phyloP scores from a whole-genome alignment of 1,284 basidiomycete genomes.

The Athelia sp. region DNA sequence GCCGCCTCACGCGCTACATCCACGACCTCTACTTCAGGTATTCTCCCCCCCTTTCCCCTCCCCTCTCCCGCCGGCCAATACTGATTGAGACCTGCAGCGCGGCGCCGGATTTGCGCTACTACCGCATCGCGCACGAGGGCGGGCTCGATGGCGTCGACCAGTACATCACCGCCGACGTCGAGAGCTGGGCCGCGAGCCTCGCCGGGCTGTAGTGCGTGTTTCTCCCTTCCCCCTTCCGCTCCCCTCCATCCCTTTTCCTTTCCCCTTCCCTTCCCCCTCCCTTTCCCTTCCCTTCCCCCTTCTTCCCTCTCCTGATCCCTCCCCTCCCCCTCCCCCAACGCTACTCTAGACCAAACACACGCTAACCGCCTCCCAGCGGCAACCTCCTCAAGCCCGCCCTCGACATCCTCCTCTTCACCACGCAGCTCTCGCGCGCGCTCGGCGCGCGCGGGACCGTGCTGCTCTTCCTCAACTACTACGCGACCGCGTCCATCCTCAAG shows the following conservation, averaged over 20 bases:
- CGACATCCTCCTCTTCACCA: conserved; percentile 91
- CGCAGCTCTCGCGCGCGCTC: conserved; percentile 83
- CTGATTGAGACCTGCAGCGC: too few relatives aligned
- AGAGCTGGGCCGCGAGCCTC: conserved; percentile 85
- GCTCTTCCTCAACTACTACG: conserved; percentile 82
- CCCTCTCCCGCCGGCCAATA: too few relatives aligned
- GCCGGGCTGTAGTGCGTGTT: conserved; percentile 80
- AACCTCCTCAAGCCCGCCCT: conserved; percentile 88
- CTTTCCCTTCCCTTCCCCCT: neutral
- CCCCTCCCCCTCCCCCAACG: conserved; percentile 2
- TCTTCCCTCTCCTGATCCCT: neutral
- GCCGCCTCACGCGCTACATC: conserved; percentile 86
- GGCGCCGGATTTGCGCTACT: conserved; percentile 65
- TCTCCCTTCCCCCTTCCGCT: neutral
- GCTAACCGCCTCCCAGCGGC: conserved; percentile 66
- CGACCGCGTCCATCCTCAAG: conserved; percentile 69
- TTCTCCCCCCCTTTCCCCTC: too few relatives aligned
- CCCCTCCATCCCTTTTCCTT: too few relatives aligned
- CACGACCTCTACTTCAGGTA: conserved; percentile 93
- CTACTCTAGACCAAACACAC: conserved; percentile 78
- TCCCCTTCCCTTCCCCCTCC: too few relatives aligned
- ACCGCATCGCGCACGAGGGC: conserved; percentile 70
- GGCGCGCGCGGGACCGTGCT: conserved; percentile 78
- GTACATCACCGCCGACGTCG: conserved; percentile 92
- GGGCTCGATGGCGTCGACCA: conserved; percentile 79